These are phyloP conservation scores for Yamadazyma philogaea DNA, from an alignment of 805 yeast species.

Conservation along the genomic window DNA sequence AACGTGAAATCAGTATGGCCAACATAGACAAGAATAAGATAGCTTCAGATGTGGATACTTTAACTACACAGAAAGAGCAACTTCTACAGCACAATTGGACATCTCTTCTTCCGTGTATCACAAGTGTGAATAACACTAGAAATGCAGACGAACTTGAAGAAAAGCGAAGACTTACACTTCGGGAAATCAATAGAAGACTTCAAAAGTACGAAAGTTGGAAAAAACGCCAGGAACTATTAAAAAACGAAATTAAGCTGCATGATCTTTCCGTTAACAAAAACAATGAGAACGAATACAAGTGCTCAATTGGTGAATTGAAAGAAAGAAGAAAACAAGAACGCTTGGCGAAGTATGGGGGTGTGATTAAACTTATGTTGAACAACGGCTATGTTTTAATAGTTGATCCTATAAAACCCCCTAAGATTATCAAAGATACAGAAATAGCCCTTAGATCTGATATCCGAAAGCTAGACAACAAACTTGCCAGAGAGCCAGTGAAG, in stretches of 20 bases:
- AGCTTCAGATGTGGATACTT: constrained; percentile 54
- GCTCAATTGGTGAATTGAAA: constrained; percentile 23
- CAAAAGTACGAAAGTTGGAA: constrained; percentile 39
- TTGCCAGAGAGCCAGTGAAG: neutral
- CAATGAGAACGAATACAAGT: constrained; percentile 22
- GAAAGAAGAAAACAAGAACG: constrained; percentile 23
- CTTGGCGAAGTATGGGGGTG: constrained; percentile 30
- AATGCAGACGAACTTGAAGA: constrained; percentile 49
- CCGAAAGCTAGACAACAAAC: neutral
- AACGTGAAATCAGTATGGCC: constrained; percentile 61
- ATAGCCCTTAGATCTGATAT: neutral
- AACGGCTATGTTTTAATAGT: constrained; percentile 37
- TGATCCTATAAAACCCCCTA: constrained; percentile 36
- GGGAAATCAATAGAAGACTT: constrained; percentile 41
- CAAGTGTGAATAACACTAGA: constrained; percentile 45
- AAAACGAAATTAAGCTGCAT: constrained; percentile 20
- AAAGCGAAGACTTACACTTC: constrained; percentile 52
- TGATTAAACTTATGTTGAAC: constrained; percentile 32
- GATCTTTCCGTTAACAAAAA: neutral
- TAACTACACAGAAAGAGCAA: constrained; percentile 42
- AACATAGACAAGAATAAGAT: constrained; percentile 52
- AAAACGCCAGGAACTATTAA: constrained; percentile 26
- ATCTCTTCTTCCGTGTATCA: constrained; percentile 42
- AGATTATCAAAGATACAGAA: constrained; percentile 3
- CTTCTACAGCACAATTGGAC: constrained; percentile 47